A percentile compares a stretch with the other conserved stretches of the same genome.
phyloP scores from a whole-genome alignment of 139 green algal species.

The Haematococcus lacustris region DNA sequence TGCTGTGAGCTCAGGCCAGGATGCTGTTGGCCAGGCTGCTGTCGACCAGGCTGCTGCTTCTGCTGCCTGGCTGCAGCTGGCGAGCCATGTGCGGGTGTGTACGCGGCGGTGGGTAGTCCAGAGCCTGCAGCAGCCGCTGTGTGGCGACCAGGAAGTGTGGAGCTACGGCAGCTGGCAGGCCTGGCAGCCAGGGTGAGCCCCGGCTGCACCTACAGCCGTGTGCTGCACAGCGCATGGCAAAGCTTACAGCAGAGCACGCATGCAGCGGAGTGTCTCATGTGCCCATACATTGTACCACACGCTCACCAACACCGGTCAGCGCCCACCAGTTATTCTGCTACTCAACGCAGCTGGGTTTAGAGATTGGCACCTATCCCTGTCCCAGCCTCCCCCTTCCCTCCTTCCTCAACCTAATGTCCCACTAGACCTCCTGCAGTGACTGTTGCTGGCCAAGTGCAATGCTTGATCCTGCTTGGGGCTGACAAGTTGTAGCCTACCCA shows the following conservation, averaged over 20 bases:
- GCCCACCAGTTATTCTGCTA: too few species aligned
- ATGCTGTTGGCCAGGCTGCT: too few species aligned
- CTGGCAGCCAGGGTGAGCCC: constrained; percentile 4
- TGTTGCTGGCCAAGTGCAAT: not conserved
- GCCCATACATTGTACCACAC: too few species aligned
- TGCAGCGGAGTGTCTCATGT: too few species aligned
- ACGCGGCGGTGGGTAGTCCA: constrained; percentile 18
- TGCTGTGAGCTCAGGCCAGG: too few species aligned
- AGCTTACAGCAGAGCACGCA: too few species aligned
- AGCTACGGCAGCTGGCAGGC: constrained; percentile 9
- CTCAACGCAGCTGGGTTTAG: too few species aligned
- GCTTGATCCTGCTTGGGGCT: not conserved
- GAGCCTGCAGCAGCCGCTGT: constrained; percentile 25
- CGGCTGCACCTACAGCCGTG: too few species aligned
- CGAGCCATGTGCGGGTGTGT: constrained; percentile 19
- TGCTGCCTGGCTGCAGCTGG: constrained; percentile 22
- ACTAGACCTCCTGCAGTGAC: not conserved
- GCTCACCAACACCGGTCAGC: too few species aligned
- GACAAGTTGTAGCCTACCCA: too few species aligned
- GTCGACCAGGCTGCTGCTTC: too few species aligned
- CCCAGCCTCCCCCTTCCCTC: not conserved
- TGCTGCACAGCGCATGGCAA: too few species aligned
- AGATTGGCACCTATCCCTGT: constrained; percentile 1
- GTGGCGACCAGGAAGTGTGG: constrained; percentile 26
- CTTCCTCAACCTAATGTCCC: not conserved